Conservation (phyloP, 2,329 filamentous ascomycete genomes). For the Shiraia bambusicola region DNA sequence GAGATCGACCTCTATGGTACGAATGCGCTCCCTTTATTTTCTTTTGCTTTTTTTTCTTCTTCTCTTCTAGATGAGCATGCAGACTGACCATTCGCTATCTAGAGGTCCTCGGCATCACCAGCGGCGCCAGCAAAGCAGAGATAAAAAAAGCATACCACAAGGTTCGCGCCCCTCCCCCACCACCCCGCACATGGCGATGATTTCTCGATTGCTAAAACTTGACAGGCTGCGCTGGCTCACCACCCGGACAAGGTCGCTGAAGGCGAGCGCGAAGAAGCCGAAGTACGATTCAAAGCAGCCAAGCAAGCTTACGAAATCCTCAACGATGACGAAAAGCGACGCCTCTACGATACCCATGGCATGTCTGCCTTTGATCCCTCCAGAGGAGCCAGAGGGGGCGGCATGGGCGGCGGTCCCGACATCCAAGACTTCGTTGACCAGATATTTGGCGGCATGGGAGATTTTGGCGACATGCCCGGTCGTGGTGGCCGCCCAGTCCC, state of each 20-base stretch:
- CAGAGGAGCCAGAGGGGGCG: constrained; percentile 64
- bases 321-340: constrained; percentile 88
- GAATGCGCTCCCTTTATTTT: neutral
- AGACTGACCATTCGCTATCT: too few species aligned
- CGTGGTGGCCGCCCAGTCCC: constrained; percentile 56
- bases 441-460: constrained; percentile 70
- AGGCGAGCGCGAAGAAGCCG: constrained; percentile 78
- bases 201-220: constrained; percentile 1
- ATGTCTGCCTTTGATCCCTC: constrained; percentile 92
- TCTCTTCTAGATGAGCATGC: too few species aligned
- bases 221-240: constrained; percentile 77
- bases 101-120: constrained; percentile 80
- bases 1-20: constrained; percentile 62
- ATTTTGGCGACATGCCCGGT: constrained; percentile 52
- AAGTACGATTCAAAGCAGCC: constrained; percentile 88
- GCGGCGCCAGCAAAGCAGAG: constrained; percentile 71
- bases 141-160: constrained; percentile 97
- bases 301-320: constrained; percentile 98
- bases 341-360: constrained; percentile 89
- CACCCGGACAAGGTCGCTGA: constrained; percentile 96
- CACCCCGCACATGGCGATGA: neutral
- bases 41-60: too few species aligned
- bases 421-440: constrained; percentile 90
- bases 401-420: constrained; percentile 67
- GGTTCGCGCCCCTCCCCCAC: constrained; percentile 53